These are phyloP conservation scores for Chloromonas sp. DNA, from an alignment of 163 green algal species.

Conservation along the genomic window DNA sequence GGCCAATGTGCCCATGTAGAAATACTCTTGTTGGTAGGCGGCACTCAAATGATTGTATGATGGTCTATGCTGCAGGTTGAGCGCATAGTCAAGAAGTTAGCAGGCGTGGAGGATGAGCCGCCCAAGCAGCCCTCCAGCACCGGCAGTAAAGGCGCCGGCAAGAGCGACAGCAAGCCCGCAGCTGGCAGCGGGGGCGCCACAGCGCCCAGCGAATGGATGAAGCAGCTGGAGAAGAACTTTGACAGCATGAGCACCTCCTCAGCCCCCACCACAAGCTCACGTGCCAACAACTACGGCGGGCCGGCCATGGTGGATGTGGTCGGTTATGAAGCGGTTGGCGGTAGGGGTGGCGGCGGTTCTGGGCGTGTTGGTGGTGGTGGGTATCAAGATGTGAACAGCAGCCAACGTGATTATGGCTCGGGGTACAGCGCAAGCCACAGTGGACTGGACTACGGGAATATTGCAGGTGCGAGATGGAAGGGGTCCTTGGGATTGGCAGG, in stretches of 20 bases:
- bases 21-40: too few relatives aligned
- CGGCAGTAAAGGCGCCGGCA: constrained; percentile 5
- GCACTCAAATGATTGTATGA: too few relatives aligned
- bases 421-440: not conserved
- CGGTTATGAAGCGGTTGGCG: constrained; percentile 24
- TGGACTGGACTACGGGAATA: not conserved
- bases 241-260: constrained; percentile 3
- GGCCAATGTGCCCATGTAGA: too few relatives aligned
- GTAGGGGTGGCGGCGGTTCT: constrained; percentile 9
- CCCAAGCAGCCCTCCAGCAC: not conserved
- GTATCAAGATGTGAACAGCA: too few relatives aligned
- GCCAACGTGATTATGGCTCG: not conserved
- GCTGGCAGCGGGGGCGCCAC: not conserved
- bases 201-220: constrained; percentile 20
- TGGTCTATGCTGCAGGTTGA: not conserved
- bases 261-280: not conserved
- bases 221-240: constrained; percentile 39
- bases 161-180: not conserved
- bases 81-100: constrained; percentile 63
- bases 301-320: constrained; percentile 38
- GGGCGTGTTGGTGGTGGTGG: not conserved
- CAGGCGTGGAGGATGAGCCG: constrained; percentile 52
- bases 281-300: not conserved
- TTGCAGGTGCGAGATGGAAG: constrained; percentile 2
- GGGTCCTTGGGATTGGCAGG: not conserved